Percentiles rank a stretch among this genome's conserved stretches.
phyloP scores from a whole-genome alignment of 1,284 basidiomycete genomes.

The Lentinus polychrous region DNA sequence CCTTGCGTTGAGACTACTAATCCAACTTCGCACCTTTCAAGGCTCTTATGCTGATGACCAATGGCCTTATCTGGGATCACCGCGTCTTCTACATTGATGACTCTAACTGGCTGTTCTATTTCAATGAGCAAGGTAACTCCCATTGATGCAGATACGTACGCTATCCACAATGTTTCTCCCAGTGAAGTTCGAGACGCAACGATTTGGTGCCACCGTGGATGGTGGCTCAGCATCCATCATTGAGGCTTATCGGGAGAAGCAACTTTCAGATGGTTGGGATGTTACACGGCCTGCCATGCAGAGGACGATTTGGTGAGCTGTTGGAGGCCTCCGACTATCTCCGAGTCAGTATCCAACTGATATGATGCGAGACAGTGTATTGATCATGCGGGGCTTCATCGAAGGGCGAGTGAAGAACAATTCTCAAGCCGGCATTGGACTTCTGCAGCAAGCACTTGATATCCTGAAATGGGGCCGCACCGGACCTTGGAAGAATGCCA shows the following conservation, averaged over 20 bases:
- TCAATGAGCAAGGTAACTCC: background rate
- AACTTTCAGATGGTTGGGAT: conserved; percentile 5
- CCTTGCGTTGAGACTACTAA: too few species aligned
- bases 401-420: background rate
- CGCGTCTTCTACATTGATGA: conserved; percentile 1
- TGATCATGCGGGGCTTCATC: background rate
- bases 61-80: background rate
- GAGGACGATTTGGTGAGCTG: conserved; percentile 5
- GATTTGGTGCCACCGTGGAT: background rate
- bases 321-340: background rate
- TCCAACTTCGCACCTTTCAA: background rate
- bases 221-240: background rate
- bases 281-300: conserved; percentile 2
- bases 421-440: background rate
- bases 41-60: background rate
- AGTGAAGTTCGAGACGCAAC: conserved; percentile 2
- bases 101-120: background rate
- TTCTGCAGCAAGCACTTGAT: conserved; percentile 3
- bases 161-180: background rate
- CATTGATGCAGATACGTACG: background rate
- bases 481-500: conserved; percentile 7
- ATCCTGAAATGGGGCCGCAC: conserved; percentile 9
- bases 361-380: background rate
- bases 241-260: background rate
- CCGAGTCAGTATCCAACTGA: background rate